These are phyloP conservation scores for Candida krabiensis DNA, from an alignment of 805 yeast genomes.

Conservation along the genomic window DNA sequence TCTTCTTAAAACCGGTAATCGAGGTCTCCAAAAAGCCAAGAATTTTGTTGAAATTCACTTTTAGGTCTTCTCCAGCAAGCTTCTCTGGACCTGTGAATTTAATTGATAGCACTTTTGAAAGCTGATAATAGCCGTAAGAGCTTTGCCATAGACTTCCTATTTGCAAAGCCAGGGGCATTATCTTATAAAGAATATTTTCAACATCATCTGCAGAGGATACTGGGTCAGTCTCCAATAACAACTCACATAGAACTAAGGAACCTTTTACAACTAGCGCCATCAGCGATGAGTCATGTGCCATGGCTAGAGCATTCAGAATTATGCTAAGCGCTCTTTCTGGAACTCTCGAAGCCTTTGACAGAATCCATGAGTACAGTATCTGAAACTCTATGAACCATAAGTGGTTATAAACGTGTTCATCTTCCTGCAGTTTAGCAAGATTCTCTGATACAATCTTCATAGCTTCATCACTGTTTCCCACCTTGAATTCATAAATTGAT, in stretches of 20 bases:
- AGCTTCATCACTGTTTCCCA: conserved; percentile 25
- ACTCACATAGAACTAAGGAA: conserved; percentile 42
- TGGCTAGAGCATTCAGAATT: conserved; percentile 48
- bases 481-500: conserved; percentile 20
- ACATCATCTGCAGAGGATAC: conserved; percentile 38
- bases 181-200: conserved; percentile 36
- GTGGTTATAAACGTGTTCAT: conserved; percentile 33
- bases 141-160: conserved; percentile 38
- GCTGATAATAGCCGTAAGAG: conserved; percentile 37
- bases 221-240: conserved; percentile 40
- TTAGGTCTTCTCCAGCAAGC: not conserved
- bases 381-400: conserved; percentile 47
- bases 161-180: conserved; percentile 46
- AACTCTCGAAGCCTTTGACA: conserved; percentile 38
- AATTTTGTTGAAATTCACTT: conserved; percentile 28
- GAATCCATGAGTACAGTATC: conserved; percentile 45
- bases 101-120: conserved; percentile 29
- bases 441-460: conserved; percentile 21
- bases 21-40: conserved; percentile 41
- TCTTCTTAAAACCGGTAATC: conserved; percentile 43
- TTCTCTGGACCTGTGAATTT: conserved; percentile 9
- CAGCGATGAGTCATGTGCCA: conserved; percentile 48
- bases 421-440: conserved; percentile 21
- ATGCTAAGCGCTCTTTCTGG: conserved; percentile 52
- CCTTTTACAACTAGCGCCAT: conserved; percentile 47